Percentiles rank a stretch among this genome's conserved stretches.
Conservation (phyloP, 345 rosid species). For the Populus euphratica region DNA sequence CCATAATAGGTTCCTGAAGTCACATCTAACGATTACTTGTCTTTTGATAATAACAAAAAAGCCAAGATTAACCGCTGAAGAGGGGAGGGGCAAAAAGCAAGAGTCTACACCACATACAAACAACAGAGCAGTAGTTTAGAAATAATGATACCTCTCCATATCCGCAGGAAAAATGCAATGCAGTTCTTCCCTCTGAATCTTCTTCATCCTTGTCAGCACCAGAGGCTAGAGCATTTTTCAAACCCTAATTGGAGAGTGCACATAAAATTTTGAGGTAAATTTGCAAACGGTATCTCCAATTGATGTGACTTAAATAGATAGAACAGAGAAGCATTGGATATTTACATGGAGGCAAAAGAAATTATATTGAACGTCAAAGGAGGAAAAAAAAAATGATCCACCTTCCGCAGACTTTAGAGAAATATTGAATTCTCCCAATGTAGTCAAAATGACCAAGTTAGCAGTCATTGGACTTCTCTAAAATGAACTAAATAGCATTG, state of each 20-base stretch:
- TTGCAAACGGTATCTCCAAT: not conserved
- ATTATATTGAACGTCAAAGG: too few species aligned
- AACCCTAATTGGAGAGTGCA: slow-evolving; percentile 43
- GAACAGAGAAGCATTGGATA: too few species aligned
- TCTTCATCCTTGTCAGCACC: slow-evolving; percentile 95
- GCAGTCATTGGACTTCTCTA: too few species aligned
- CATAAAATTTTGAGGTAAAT: not conserved
- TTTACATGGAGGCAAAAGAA: too few species aligned
- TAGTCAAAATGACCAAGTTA: too few species aligned
- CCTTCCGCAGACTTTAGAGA: too few species aligned
- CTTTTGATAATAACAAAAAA: too few species aligned
- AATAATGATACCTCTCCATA: slow-evolving; percentile 81
- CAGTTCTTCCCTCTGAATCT: slow-evolving; percentile 98
- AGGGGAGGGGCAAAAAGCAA: not conserved
- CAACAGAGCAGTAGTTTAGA: not conserved
- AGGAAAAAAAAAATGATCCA: too few species aligned
- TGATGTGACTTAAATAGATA: too few species aligned
- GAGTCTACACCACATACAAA: not conserved
- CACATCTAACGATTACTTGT: not conserved
- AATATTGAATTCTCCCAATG: too few species aligned
- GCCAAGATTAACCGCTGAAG: too few species aligned
- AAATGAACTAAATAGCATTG: too few species aligned
- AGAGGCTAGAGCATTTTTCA: slow-evolving; percentile 70
- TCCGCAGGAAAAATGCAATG: slow-evolving; percentile 97
- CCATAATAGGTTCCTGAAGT: not conserved